Evolutionary conservation across 2,329 filamentous ascomycete genomes (phyloP), one percentile per base, ranked within the genome.

Genomic region (Penicillium sp.): DNA sequence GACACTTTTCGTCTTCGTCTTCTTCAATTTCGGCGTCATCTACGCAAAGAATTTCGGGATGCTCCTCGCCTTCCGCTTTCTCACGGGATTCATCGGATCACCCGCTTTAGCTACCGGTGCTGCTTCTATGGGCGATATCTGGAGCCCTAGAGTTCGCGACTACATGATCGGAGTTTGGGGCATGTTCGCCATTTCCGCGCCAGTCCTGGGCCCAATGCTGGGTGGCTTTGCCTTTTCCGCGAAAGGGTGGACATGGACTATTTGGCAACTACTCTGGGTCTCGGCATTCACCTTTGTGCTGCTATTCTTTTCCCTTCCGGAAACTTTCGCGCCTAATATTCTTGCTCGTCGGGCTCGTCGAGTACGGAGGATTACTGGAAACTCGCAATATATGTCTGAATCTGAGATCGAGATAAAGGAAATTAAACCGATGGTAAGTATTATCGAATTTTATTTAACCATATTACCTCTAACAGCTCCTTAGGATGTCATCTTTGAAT

Each of bases 111-210:
- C 78, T 0, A 80, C 76, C 1, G 77, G 77, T 2, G 78, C 72
- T 37, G 78, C 78, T 5, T 75, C 74, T 0, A 67, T 79, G 10
- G 68, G 65, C 0, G 78, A 81, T 50, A 77, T 80, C 26, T 79
- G 73, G 64, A 51, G 54, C 1, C 73, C 74, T 0, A 57, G 60
- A 13, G 70, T 73, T 34, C 67, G 68, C 55, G 84, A 85, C 0
- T 87, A 85, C 56, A 79, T 81, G 11, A 76, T 88, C 55, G 80
- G 81, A 43, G 74, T 79, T 0, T 88, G 85, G 85, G 84, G 83
- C 1, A 74, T 77, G 2, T 65, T 65, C 24, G 68, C 66, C 7
- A 57, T 66, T 73, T 77, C 45, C 5, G 80, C 76, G 0, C 82
- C 80, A 0, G 83, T 84, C 11, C 74, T 88, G 0, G 86, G 86